Base-by-base conservation (phyloP, 768 basidiomycete genomes). In the Collybiopsis confluens region DNA sequence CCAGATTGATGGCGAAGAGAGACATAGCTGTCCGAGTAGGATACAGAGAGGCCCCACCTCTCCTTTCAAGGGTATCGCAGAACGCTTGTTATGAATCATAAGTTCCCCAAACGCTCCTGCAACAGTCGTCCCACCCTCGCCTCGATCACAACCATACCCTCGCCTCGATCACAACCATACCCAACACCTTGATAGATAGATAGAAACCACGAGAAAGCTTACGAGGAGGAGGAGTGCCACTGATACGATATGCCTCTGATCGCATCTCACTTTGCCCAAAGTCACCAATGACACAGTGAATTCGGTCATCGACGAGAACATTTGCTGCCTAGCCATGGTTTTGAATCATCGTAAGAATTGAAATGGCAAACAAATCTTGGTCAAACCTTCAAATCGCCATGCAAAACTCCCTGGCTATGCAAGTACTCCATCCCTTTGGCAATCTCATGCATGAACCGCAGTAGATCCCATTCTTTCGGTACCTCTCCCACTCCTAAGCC, bases 181-280 rank as follows among this genome's bases (percentile, higher is more conserved):
- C n/a, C n/a, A n/a, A n/a, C n/a, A n/a, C n/a, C n/a, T n/a, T n/a
- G n/a, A n/a, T n/a, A n/a, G n/a, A n/a, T n/a, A n/a, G n/a, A n/a
- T n/a, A n/a, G n/a, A n/a, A n/a, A n/a, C n/a, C n/a, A n/a, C n/a
- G n/a, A n/a, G n/a, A 8, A n/a, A 18, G 73, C 77, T 47, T 59
- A 85, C 83, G 72, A 54, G 74, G 71, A 30, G 70, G 69, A 2
- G 73, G 63, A 21, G 70, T 70, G 8, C 81, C 82, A 52, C 80
- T 86, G 2, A 87, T 71, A 28, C 79, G 74, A 59, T 75, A 83
- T 3, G 80, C 82, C 64, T 92, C 88, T 15, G 76, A 79, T 68
- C 84, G 88, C 73, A 92, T 83, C 66, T 88, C 85, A 59, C 81
- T 86, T 65, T 92, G 86, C 0, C 88, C 90, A 65, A 94, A 93